Base-by-base conservation (phyloP, 2,329 filamentous ascomycete species). In the Hymenoscyphus salicellus region DNA sequence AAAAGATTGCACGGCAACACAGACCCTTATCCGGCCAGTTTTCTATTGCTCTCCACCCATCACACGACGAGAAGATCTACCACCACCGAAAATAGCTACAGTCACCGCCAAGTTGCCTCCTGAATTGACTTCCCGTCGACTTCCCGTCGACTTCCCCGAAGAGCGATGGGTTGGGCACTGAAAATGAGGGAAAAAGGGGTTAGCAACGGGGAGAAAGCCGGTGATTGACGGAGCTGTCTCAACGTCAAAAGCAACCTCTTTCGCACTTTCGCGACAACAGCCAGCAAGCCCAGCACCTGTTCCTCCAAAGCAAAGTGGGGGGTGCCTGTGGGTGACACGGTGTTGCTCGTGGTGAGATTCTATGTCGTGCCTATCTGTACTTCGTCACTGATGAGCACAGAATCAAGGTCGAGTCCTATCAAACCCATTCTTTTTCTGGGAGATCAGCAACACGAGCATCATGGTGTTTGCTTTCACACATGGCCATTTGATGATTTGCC, bases 21-120 rank as follows among this genome's bases (percentile, higher is more conserved):
- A 52, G 46, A 52, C 46, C 36, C 36, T 16, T 38, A 38, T 38
- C 36, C 36, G 36, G 14, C 36, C 20, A 52, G 14, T 52, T 52
- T 52, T 52, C 3, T 23, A 5, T 52, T 14, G 20, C 46, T 52
- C 46, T 26, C 46, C 46, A 52, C 46, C 46, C 46, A 52, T 52
- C 46, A 52, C 46, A 52, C 46, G 46, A 52, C 46, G 46, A 23
- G 46, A 52, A 52, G 46, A 52, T 52, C 46, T 26, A 52, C 46
- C 20, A 52, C 46, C 46, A 23, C 46, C 46, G 23, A 52, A 52
- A 52, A 52, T 52, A 52, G 46, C n/a, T 11, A 23, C 20, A 11
- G 46, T 52, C 46, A 26, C 46, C 46, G 46, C 46, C 46, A 52
- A 23, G 20, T 26, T 52, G 20, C 3, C 46, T 52, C 46, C 20